phyloP scores from a whole-genome alignment of 179 eudicot species.

The Gypsophila paniculata region DNA sequence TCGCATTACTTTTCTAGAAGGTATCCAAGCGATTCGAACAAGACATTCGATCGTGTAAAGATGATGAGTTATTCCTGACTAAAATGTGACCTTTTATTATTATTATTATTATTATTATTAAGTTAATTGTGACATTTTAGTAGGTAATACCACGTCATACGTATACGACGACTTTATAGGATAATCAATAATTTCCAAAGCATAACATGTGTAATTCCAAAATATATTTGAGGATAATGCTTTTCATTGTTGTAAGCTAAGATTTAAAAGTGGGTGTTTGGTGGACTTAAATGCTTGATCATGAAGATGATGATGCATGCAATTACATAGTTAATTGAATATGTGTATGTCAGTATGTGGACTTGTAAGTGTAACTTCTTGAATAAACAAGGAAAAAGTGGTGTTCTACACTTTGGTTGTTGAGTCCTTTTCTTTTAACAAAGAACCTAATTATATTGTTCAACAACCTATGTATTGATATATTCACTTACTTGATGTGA shows the following conservation, averaged over 20 bases:
- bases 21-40: not conserved
- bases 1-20: not conserved
- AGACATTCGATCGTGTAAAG: too few species aligned
- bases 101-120: too few species aligned
- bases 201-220: not conserved
- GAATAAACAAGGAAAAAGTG: slow-evolving; percentile 2
- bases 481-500: not conserved
- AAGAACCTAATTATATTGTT: not conserved
- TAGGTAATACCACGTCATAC: too few species aligned
- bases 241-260: slow-evolving; percentile 15
- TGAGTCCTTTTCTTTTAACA: slow-evolving; percentile 18
- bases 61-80: too few species aligned
- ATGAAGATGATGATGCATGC: not conserved
- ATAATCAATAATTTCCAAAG: not conserved
- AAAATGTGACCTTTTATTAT: too few species aligned
- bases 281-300: slow-evolving; percentile 13
- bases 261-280: not conserved
- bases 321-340: slow-evolving; percentile 8
- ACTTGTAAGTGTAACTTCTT: slow-evolving; percentile 15
- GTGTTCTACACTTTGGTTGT: slow-evolving; percentile 1
- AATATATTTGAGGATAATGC: not conserved
- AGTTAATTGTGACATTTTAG: too few species aligned
- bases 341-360: too few species aligned
- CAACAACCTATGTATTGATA: slow-evolving; percentile 9
- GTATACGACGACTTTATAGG: too few species aligned